Base-by-base conservation (phyloP, 345 rosid genomes). In the Mangifera indica region DNA sequence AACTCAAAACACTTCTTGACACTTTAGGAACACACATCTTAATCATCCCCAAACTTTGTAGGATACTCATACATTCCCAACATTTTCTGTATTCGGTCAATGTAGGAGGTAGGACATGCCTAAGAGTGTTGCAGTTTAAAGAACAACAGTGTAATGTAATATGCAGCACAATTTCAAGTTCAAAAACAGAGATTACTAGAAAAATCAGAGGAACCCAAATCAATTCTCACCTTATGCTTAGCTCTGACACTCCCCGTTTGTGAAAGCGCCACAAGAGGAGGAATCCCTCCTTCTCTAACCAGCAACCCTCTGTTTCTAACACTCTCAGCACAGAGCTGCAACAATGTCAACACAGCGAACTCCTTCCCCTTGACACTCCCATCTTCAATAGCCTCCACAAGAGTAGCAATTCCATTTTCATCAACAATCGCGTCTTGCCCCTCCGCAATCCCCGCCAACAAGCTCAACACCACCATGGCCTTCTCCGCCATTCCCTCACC, bases 221-320 rank as follows among this genome's bases (percentile, higher is more conserved):
- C 15, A 62, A 20, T 0, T 61, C 10, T 8, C 49, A 93, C 98
- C 98, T 88, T 93, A 61, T 88, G 89, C 81, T 89, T 93, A 17
- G 98, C 92, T 58, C 86, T 85, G 61, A 84, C 76, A 46, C 85
- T 83, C 34, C 94, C 93, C 4, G 85, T 87, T 83, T 95, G 99
- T 2, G 98, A 95, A 32, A 91, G 89, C 0, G 94, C 97, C 21
- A 87, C 99, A 29, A 95, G 94, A 2, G 98, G 99, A 75, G 99
- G 98, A 77, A 95, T 95, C 24, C 94, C 99, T 4, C 99, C 99
- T 89, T 95, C 99, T 63, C 96, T 85, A 6, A 92, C 98, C 60
- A 95, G 92, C 85, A 95, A 79, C 5, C 96, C 92, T 24, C 97
- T 89, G 70, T 89, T 92, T 72, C 86, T 86, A 21, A 89, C 87